phyloP scores from a whole-genome alignment of 768 basidiomycete species.

The Kwoniella sp. region DNA sequence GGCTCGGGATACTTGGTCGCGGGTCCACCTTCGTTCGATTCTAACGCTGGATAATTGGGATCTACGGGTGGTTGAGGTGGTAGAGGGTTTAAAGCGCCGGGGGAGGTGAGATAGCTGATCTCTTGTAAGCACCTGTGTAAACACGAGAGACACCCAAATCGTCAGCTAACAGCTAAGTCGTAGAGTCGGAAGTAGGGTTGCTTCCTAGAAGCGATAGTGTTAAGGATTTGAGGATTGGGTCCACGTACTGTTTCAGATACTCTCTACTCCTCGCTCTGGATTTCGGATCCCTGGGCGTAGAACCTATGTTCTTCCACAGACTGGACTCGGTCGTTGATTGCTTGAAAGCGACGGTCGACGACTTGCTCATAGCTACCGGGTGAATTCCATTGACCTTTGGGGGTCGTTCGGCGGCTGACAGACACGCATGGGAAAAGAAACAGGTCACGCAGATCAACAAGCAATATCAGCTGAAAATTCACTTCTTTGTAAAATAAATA shows the following conservation, averaged over 20 bases:
- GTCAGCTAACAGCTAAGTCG: no score
- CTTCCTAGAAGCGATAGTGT: no score
- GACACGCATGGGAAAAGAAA: no score
- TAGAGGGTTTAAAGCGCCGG: constrained; percentile 95
- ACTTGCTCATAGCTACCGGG: constrained; percentile 36
- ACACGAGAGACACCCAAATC: no score
- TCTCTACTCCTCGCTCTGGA: constrained; percentile 91
- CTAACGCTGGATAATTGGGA: constrained; percentile 9
- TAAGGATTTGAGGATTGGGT: no score
- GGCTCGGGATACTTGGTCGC: constrained; percentile 1
- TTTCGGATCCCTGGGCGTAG: constrained; percentile 90
- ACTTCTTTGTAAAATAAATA: no score
- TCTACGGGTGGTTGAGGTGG: constrained; percentile 70
- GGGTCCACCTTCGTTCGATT: constrained; percentile 4
- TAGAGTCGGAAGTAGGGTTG: no score
- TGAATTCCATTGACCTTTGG: constrained; percentile 29
- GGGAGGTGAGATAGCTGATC: constrained; percentile 94
- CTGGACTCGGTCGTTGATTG: constrained; percentile 54
- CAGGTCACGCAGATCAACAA: no score
- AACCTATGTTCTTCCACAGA: constrained; percentile 62
- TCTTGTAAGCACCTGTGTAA: constrained; percentile 89
- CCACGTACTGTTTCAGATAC: constrained; percentile 88
- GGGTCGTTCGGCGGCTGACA: constrained; percentile 13
- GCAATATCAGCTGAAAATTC: no score
- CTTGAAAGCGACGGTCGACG: constrained; percentile 26